Base-by-base conservation (phyloP, 495 filamentous ascomycete species). In the Neurospora intermedia region DNA sequence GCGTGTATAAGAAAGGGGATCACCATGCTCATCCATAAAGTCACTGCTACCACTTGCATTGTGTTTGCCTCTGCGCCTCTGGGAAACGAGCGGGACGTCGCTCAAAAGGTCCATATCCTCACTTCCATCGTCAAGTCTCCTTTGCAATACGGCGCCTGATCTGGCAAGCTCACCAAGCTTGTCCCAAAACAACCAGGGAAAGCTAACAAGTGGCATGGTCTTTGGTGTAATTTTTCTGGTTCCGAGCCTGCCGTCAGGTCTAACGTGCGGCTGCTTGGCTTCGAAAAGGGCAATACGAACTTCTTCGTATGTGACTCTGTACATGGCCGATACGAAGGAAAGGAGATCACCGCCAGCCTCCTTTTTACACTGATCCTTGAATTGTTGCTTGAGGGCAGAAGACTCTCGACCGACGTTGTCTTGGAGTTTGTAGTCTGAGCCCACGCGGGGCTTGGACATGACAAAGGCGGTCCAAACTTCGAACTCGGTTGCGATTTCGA, bases 401-500 rank as follows among this genome's bases (percentile, higher is more conserved):
- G 91, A 84, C n/a, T 93, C 87, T 3, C 82, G 81, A 1, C 90
- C 92, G 23, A 98, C 87, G 20, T 91, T 90, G 78, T 98, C 94
- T 46, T 94, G 90, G 71, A 96, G 87, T 74, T 94, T 97, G 82
- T 96, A 98, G 72, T 94, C 92, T 13, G 87, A 86, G 38, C 84
- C 86, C 23, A 88, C 85, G 6, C 85, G 83, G 10, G 90, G 89
- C 76, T 92, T 92, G 10, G 85, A 84, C 46, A 98, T 83, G 4
- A 94, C 89, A 77, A 97, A 98, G 2, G 90, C 89, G 0, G 94
- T 91, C 89, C 89, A 97, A 3, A 95, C 86, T 80, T 99, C 96
- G 70, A 97, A 98, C 77, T 99, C 96, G 15, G 92, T 97, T 16
- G 82, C 82, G 70, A 98, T 93, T 42, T 91, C 93, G 74, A 94